These are phyloP conservation scores for Exophiala bonariae DNA, from an alignment of 2,329 filamentous ascomycete genomes.

Conservation along the genomic window DNA sequence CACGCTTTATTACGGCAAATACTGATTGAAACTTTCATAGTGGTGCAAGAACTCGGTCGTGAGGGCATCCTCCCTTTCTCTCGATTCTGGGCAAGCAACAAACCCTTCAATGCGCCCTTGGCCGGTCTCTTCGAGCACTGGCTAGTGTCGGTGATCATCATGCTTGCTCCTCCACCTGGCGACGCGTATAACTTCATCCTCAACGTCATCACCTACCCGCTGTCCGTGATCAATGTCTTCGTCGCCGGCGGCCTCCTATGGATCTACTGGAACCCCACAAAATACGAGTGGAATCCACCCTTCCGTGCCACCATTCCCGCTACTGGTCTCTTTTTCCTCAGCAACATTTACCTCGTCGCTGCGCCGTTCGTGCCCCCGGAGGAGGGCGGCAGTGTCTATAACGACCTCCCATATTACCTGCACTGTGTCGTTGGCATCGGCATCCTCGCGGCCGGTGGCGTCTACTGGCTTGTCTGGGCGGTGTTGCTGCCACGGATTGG, in stretches of 20 bases:
- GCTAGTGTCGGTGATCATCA: conserved; percentile 63
- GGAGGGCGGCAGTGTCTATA: conserved; percentile 51
- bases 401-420: conserved; percentile 53
- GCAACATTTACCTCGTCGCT: conserved; percentile 53
- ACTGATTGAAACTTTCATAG: conserved; percentile 32
- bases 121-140: conserved; percentile 61
- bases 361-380: conserved; percentile 53
- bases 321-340: conserved; percentile 53
- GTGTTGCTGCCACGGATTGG: conserved; percentile 46
- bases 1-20: conserved; percentile 12
- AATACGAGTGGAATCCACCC: conserved; percentile 45
- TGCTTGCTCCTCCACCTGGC: conserved; percentile 66
- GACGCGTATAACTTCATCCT: conserved; percentile 66
- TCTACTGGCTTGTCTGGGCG: conserved; percentile 56
- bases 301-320: conserved; percentile 53
- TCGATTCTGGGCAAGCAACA: conserved; percentile 67
- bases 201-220: conserved; percentile 40
- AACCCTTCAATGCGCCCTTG: conserved; percentile 58
- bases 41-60: conserved; percentile 66
- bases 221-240: conserved; percentile 34
- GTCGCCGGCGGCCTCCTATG: conserved; percentile 49
- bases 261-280: conserved; percentile 44
- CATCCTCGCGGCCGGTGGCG: conserved; percentile 50
- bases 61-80: conserved; percentile 68
- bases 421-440: conserved; percentile 55